Percentiles rank a stretch among this genome's conserved stretches.
Conservation (phyloP, 2,329 filamentous ascomycete species). For the Biscogniauxia marginata region DNA sequence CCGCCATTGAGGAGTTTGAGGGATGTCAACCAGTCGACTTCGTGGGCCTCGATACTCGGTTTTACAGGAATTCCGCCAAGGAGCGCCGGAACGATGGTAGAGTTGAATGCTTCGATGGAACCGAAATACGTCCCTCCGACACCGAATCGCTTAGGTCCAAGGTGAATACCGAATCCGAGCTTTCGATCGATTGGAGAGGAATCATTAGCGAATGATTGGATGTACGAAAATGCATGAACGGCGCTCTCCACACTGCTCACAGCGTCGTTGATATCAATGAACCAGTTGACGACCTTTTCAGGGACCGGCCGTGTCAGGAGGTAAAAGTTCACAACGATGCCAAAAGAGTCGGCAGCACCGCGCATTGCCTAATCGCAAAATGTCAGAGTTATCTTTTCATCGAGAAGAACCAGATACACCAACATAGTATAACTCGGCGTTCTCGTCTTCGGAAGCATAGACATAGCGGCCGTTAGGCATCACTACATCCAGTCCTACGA, state of each 20-base stretch:
- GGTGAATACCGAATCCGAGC: slow-evolving; percentile 29
- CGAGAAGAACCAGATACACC: slow-evolving; percentile 6
- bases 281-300: slow-evolving; percentile 37
- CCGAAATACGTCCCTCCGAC: slow-evolving; percentile 36
- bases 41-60: slow-evolving; percentile 1
- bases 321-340: slow-evolving; percentile 37
- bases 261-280: slow-evolving; percentile 15
- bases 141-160: slow-evolving; percentile 23
- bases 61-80: slow-evolving; percentile 18
- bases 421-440: slow-evolving; percentile 30
- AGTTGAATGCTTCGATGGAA: slow-evolving; percentile 20
- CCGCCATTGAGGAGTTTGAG: slow-evolving; percentile 20
- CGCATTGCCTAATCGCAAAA: slow-evolving; percentile 34
- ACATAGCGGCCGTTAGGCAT: slow-evolving; percentile 32
- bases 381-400: not conserved
- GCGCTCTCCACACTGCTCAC: slow-evolving; percentile 17
- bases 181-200: slow-evolving; percentile 27
- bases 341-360: slow-evolving; percentile 41
- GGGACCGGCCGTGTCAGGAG: slow-evolving; percentile 35
- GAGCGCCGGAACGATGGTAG: slow-evolving; percentile 26
- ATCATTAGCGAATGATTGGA: slow-evolving; percentile 35
- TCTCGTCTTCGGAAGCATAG: slow-evolving; percentile 9
- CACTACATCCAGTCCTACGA: slow-evolving; percentile 48
- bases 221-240: slow-evolving; percentile 18
- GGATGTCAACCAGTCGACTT: slow-evolving; percentile 24